These are phyloP conservation scores for Eutrema yunnanense DNA, from an alignment of 345 rosid species.

Conservation along the genomic window DNA sequence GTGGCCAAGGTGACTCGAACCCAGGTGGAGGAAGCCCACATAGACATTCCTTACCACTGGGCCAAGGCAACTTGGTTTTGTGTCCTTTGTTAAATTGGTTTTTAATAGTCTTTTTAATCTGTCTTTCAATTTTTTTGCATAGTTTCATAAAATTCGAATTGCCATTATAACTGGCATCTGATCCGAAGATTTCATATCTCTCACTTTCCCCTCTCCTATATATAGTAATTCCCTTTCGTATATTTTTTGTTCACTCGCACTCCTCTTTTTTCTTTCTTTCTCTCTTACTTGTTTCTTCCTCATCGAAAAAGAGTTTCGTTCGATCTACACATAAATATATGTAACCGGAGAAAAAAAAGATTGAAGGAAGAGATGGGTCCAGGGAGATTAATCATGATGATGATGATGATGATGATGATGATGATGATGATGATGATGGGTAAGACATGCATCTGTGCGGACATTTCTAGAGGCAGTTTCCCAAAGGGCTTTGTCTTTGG, in stretches of 20 bases:
- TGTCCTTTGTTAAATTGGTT: neutral
- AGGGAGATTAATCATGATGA: neutral
- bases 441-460: conserved; percentile 27
- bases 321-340: conserved; percentile 4
- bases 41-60: too few species aligned
- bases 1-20: too few species aligned
- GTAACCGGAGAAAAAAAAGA: neutral
- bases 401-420: conserved; percentile 7
- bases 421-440: conserved; percentile 3
- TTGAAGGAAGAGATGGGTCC: neutral
- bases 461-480: conserved; percentile 40
- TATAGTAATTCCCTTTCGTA: neutral
- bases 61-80: too few species aligned
- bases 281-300: neutral
- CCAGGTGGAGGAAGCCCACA: too few species aligned
- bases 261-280: neutral
- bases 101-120: neutral
- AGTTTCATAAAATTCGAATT: neutral
- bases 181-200: neutral
- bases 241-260: neutral
- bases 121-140: neutral
- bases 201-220: neutral
- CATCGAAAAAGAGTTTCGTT: neutral
- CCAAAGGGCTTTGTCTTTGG: conserved; percentile 51
- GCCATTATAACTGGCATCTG: neutral